Evolutionary conservation across 129 eudicot species (phyloP), one percentile per base, ranked within the genome.

Genomic region (Smallanthus sonchifolius): DNA sequence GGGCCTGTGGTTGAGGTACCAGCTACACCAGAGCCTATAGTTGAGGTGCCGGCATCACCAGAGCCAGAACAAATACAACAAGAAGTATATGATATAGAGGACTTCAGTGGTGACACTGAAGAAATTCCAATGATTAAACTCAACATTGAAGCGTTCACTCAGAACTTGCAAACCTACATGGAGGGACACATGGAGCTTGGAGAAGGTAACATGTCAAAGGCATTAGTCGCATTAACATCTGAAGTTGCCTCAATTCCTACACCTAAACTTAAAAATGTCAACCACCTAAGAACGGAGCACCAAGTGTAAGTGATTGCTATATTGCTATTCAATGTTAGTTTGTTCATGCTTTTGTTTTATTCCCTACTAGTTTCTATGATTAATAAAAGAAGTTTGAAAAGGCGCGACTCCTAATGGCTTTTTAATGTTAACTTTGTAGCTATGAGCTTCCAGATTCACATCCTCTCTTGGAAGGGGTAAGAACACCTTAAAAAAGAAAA

Each of bases 391-490:
- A 13, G 67, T 72, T 34, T 5, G 20, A 30, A 44, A 38, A 43
- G 47, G 20, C 28, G 52, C n/a, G 73, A 59, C 49, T 66, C 72
- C 49, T 70, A 62, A 37, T 77, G 36, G 49, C 34, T 40, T 48
- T 77, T 75, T 43, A 32, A 19, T 74, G 19, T 70, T 69, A 71
- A 32, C 57, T 84, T 60, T 83, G 84, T 87, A 95, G 99, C 63
- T 95, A 95, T 56, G 99, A 88, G 84, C 97, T 95, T 83, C 97
- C 99, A 76, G 99, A 91, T 82, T 73, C 87, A 37, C 99, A 95
- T 75, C 92, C 90, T 62, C 92, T 95, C 4, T 70, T 95, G 75
- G 79, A 91, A 67, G 90, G 94, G 86, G 99, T 88, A 75, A 85
- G 97, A 74, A 69, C 32, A 80, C 44, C 35, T 56, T 65, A 43